Evolutionary conservation across 352 stramenopile genomes (phyloP).

Genomic region (Pythium aphanidermatum): DNA sequence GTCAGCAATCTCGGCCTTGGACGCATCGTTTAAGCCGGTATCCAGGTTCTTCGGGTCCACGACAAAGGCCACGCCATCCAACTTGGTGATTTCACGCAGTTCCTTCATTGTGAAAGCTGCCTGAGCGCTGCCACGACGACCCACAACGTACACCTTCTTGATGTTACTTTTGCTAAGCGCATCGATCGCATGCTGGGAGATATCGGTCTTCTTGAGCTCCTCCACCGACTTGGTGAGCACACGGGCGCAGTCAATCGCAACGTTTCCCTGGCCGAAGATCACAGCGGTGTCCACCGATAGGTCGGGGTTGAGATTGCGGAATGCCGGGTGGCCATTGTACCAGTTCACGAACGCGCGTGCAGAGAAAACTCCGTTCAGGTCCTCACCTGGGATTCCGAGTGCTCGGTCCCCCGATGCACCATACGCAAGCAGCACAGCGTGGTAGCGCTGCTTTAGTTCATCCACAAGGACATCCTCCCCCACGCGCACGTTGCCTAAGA

Average conservation of each 20-base stretch:
- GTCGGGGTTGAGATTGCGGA: constrained; percentile 75
- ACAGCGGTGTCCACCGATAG: constrained; percentile 75
- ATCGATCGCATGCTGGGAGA: constrained; percentile 86
- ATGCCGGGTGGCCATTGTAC: constrained; percentile 98
- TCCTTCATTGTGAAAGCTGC: constrained; percentile 98
- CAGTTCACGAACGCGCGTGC: constrained; percentile 96
- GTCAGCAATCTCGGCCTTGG: constrained; percentile 82
- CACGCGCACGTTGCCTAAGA: constrained; percentile 89
- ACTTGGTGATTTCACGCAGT: constrained; percentile 85
- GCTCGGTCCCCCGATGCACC: constrained; percentile 89
- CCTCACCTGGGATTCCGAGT: constrained; percentile 85
- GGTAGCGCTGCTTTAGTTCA: constrained; percentile 88
- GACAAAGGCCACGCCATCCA: constrained; percentile 73
- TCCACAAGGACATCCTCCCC: constrained; percentile 82
- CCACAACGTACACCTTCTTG: constrained; percentile 88
- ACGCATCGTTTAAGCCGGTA: constrained; percentile 77
- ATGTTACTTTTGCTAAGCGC: constrained; percentile 64
- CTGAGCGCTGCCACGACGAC: constrained; percentile 93
- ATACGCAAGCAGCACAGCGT: constrained; percentile 95
- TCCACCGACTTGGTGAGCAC: constrained; percentile 91
- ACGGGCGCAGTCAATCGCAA: constrained; percentile 95
- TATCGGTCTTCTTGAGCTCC: constrained; percentile 91
- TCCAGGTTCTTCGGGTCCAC: constrained; percentile 87
- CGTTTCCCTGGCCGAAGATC: constrained; percentile 97
- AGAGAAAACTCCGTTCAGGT: constrained; percentile 66